Evolutionary conservation across 2,329 filamentous ascomycete genomes (phyloP), one percentile per base, ranked within the genome.

Genomic region (Boeremia exigua): DNA sequence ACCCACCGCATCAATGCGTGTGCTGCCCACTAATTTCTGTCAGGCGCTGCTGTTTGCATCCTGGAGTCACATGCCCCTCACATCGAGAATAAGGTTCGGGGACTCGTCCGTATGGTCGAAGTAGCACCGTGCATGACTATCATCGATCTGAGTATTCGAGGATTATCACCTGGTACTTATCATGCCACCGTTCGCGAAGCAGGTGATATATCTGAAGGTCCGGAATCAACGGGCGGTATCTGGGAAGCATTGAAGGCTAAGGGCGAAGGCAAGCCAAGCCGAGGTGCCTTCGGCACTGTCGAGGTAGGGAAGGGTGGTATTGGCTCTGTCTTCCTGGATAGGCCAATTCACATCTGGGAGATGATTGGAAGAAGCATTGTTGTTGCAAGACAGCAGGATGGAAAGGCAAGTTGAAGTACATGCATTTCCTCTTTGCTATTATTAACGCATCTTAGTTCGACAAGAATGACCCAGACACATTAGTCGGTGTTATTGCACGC

Each of bases 281-380:
- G 85, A 53, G 90, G 90, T 3, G 71, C 88, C 11, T 84, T 98
- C 61, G 93, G 93, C 3, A 85, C 84, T 1, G 81, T 99, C 11
- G 81, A 90, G 57, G 88, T 99, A 32, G 88, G 86, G 54, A 80
- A 87, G 68, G 84, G 89, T 69, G 92, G 95, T 10, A 84, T 88
- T 28, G 94, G 92, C 6, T 87, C 86, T 62, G 86, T 88, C 12
- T 96, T 98, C 75, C 71, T 96, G 60, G 92, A 96, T 72, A 88
- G 86, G 62, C 84, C 87, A 0, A 88, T 98, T 58, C 87, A 94
- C 73, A 88, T 98, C 48, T 98, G 94, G 95, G 94, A 99, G 78
- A 84, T 96, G 74, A 96, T 98, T 76, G 95, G 95, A 28, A 88
- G 93, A 71, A 92, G 92, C 69, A 89, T 99, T 81, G 89, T 96